Conservation (phyloP, 2,329 filamentous ascomycete species). For the Nigrospora osmanthi region DNA sequence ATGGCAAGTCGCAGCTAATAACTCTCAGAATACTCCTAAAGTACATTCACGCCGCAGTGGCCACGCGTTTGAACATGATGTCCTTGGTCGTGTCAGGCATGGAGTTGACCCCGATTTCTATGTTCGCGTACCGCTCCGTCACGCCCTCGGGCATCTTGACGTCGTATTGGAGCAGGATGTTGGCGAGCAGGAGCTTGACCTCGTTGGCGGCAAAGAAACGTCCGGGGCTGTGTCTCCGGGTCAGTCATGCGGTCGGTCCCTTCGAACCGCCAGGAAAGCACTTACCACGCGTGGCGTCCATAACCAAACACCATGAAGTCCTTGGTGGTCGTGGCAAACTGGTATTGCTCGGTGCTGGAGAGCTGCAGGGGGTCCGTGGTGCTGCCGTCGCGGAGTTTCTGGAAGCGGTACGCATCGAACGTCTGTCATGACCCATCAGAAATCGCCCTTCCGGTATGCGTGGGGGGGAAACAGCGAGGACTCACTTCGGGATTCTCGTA, state of each 20-base stretch:
- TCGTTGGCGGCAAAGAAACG: conserved; percentile 35
- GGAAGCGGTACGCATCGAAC: conserved; percentile 28
- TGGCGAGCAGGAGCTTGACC: conserved; percentile 32
- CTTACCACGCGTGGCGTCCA: conserved; percentile 26
- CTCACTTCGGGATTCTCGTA: conserved; percentile 22
- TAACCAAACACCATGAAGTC: conserved; percentile 28
- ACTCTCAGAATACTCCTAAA: no score
- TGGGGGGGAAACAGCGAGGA: neutral
- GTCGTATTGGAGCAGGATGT: conserved; percentile 29
- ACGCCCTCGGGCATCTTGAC: conserved; percentile 17
- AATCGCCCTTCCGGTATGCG: neutral
- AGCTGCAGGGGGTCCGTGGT: conserved; percentile 13
- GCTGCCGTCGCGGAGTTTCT: conserved; percentile 18
- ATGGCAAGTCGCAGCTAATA: no score
- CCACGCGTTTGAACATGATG: no score
- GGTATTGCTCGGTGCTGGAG: conserved; percentile 24
- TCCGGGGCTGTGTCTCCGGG: conserved; percentile 15
- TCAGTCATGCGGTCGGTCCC: conserved; percentile 2
- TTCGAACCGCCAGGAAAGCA: neutral
- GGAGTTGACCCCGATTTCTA: neutral
- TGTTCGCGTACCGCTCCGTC: conserved; percentile 11
- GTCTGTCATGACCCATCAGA: conserved; percentile 3
- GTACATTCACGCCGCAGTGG: no score
- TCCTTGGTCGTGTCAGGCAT: no score
- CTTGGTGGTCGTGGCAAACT: conserved; percentile 29